Base-by-base conservation (phyloP, 441 rosid genomes). In the Bocquillonia castaneifolia region DNA sequence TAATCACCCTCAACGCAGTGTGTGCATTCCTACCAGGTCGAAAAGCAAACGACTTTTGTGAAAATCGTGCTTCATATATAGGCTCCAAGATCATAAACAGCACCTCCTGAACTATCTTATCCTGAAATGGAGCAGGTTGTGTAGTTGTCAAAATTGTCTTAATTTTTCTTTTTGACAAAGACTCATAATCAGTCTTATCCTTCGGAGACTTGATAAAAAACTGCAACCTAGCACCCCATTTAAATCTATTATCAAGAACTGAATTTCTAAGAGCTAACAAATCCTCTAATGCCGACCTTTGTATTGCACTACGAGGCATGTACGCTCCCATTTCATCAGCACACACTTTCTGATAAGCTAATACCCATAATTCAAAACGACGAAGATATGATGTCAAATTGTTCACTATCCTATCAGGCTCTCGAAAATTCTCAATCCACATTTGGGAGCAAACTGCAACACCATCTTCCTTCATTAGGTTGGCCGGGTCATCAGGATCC, bases 11-110 rank as follows among this genome's bases (percentile, higher is more conserved):
- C 79, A 93, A 69, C 31, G 84, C 86, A 0, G 96, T 87, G 55
- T 93, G 99, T 0, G 92, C 95, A 63, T 77, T 91, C 78, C 99
- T 91, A 51, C 97, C 97, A 0, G 96, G 97, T 78, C 99, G 76
- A 72, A 91, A 91, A 0, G 97, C 96, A 77, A 79, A 89, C 0
- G 97, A 93, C 76, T 87, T 91, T n/a, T 86, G 90, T 0, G 96
- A 93, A 74, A 93, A 93, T 57, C 93, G 80, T 2, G 99, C 82
- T 64, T 91, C 99, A 55, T 89, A 89, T 45, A 88, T 73, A 0
- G 97, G 97, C 85, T 93, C 97, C 68, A 93, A 64, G 60, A 86
- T 81, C 99, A 93, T 83, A 48, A 88, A 51, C 83, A 93, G 55
- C 57, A 89, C 97, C 76, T 93, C 97, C 72, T 91, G 97, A 23